Base-by-base conservation (phyloP, 2,329 filamentous ascomycete genomes). In the Cordyceps javanica region DNA sequence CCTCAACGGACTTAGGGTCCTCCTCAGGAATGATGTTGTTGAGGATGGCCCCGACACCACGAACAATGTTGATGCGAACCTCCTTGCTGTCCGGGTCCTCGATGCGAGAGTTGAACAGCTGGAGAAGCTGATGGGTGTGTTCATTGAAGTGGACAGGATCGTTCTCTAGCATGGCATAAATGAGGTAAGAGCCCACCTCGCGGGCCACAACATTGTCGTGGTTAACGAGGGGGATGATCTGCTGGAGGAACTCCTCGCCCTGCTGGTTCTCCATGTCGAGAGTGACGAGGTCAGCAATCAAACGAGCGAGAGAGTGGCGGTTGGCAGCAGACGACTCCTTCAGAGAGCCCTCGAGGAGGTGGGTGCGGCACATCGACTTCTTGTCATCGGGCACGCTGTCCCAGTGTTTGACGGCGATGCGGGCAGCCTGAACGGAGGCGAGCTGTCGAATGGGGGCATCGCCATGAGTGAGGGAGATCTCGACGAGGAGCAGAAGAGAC, bases 41-140 rank as follows among this genome's bases (percentile, higher is more conserved):
- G 56, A 93, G 87, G 67, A 96, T 82, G 68, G 91, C 89, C 67
- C 92, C 91, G 60, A 97, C 82, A 60, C 91, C 91, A 68, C 96
- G 84, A 75, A 97, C 87, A 32, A 94, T 95, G 79, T 97, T 97
- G 76, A 96, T 86, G 66, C 92, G 88, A 58, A 99, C 94, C 71
- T 97, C 91, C 61, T 89, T 83, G 72, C 91, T 97, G 74, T 95
- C 87, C 1, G 90, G 86, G 69, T 97, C 94, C 67, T 89, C 86
- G 67, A 99, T 94, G 49, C 92, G 95, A 72, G 87, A 87, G 73
- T 80, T 80, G 76, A 97, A 96, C 26, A 97, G 80, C 67, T 82
- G 80, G 67, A 97, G 90, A 60, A 97, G 83, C 69, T 90, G 86
- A 59, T 81, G 74, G 66, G 91, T 84, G 73, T 94, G 89, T 67